Percentiles rank a stretch among this genome's conserved stretches.
These are phyloP conservation scores for Leishmania arabica DNA, from an alignment of 208 protist species.

Conservation along the genomic window DNA sequence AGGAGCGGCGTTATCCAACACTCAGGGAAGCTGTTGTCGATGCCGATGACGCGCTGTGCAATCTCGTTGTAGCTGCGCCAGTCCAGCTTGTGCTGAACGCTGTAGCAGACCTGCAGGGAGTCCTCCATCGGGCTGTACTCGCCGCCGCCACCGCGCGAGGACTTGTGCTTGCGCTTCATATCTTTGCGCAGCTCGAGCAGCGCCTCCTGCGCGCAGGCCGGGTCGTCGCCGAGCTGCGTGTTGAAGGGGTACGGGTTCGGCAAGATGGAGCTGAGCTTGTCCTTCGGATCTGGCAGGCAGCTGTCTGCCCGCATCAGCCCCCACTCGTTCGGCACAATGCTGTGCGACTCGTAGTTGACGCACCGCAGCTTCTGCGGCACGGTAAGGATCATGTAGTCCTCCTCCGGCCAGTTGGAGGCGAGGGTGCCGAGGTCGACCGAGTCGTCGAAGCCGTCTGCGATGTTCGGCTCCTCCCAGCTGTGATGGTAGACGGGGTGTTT, in stretches of 20 bases:
- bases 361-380: constrained; percentile 77
- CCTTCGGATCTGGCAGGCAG: constrained; percentile 84
- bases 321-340: constrained; percentile 69
- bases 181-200: constrained; percentile 83
- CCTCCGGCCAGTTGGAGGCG: constrained; percentile 84
- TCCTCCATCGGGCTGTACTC: constrained; percentile 85
- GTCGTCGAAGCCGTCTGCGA: constrained; percentile 77
- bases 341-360: constrained; percentile 56
- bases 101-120: constrained; percentile 83
- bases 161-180: constrained; percentile 69
- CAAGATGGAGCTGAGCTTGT: constrained; percentile 75
- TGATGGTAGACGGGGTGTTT: constrained; percentile 59
- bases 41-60: constrained; percentile 72
- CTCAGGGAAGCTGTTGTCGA: constrained; percentile 91
- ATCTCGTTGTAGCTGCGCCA: constrained; percentile 86
- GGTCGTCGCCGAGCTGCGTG: constrained; percentile 78
- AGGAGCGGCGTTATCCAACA: constrained; percentile 86
- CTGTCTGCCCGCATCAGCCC: constrained; percentile 75
- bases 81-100: constrained; percentile 78
- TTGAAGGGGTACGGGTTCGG: constrained; percentile 91
- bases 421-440: constrained; percentile 39
- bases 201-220: constrained; percentile 62
- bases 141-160: constrained; percentile 43
- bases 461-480: constrained; percentile 73
- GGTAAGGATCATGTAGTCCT: constrained; percentile 90